These are phyloP conservation scores for Globisporangium echinulatum DNA, from an alignment of 352 stramenopile species.

Conservation along the genomic window DNA sequence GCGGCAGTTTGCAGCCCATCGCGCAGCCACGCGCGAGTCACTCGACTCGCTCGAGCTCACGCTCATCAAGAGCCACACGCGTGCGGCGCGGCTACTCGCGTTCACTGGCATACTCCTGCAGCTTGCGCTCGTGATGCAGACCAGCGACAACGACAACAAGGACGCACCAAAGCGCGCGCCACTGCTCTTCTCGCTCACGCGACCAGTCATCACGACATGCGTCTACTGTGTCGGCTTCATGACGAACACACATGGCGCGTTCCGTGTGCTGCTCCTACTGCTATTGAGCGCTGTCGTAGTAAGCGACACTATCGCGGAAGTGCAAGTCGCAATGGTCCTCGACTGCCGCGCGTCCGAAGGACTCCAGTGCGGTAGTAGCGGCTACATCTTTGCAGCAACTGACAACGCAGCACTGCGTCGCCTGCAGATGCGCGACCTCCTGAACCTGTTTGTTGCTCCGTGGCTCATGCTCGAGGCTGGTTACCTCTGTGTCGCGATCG, in stretches of 20 bases:
- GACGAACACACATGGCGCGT: slow-evolving; percentile 65
- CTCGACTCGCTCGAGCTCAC: slow-evolving; percentile 47
- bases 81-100: slow-evolving; percentile 35
- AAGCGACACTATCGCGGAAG: slow-evolving; percentile 42
- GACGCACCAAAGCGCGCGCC: slow-evolving; percentile 6
- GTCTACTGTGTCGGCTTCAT: slow-evolving; percentile 54
- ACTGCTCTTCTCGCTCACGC: slow-evolving; percentile 44
- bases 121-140: slow-evolving; percentile 23
- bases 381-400: slow-evolving; percentile 12
- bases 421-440: slow-evolving; percentile 32
- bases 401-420: slow-evolving; percentile 17
- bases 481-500: slow-evolving; percentile 47
- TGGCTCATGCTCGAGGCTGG: slow-evolving; percentile 50
- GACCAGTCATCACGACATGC: slow-evolving; percentile 37
- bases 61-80: slow-evolving; percentile 54
- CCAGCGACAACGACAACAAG: slow-evolving; percentile 7
- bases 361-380: slow-evolving; percentile 39
- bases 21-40: slow-evolving; percentile 6
- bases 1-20: slow-evolving; percentile 15
- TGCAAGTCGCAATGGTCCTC: slow-evolving; percentile 49
- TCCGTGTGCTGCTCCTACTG: slow-evolving; percentile 31
- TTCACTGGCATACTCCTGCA: slow-evolving; percentile 36
- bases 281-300: slow-evolving; percentile 32
- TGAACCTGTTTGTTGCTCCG: slow-evolving; percentile 35
- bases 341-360: slow-evolving; percentile 32